Percentiles rank a stretch among this genome's conserved stretches.
phyloP scores from a whole-genome alignment of 2,329 filamentous ascomycete genomes.

The Nannizziopsis arthrosporioides region DNA sequence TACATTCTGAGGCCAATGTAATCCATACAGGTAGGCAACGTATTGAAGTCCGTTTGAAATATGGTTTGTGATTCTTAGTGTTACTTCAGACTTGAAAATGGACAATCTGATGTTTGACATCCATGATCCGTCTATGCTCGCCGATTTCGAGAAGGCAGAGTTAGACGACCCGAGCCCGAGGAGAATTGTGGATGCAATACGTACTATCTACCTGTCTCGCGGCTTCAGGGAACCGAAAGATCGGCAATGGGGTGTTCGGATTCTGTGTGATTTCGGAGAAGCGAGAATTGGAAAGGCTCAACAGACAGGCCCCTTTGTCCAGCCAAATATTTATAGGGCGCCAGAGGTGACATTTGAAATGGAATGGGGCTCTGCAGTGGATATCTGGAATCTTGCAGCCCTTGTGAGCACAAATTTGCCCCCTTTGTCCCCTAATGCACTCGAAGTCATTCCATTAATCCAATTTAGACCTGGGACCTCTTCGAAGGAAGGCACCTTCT shows the following conservation, averaged over 20 bases:
- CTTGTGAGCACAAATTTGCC: too few relatives aligned
- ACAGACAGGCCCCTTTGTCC: conserved; percentile 9
- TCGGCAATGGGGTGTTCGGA: conserved; percentile 18
- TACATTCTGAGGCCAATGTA: conserved; percentile 6
- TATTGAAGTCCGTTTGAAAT: not conserved
- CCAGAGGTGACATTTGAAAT: conserved; percentile 39
- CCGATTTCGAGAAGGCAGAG: conserved; percentile 6
- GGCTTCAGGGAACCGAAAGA: conserved; percentile 15
- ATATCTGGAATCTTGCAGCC: conserved; percentile 39
- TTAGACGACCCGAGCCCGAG: conserved; percentile 4
- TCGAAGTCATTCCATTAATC: too few relatives aligned
- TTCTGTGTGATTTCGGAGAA: conserved; percentile 28
- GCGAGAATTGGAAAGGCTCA: not conserved
- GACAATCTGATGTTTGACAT: conserved; percentile 8
- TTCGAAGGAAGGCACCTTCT: too few relatives aligned
- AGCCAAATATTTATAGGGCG: conserved; percentile 28
- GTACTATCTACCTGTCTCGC: conserved; percentile 10
- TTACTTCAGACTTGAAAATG: conserved; percentile 6
- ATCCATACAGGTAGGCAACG: conserved; percentile 8
- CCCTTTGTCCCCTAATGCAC: too few relatives aligned
- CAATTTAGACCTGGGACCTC: too few relatives aligned
- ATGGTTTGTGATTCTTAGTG: not conserved
- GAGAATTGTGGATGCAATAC: conserved; percentile 1
- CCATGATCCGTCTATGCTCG: conserved; percentile 3
- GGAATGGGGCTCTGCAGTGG: conserved; percentile 38